Percentiles rank a stretch among this genome's conserved stretches.
phyloP scores from a whole-genome alignment of 176 grass and related monocot genomes.

The Aegilops sharonensis region DNA sequence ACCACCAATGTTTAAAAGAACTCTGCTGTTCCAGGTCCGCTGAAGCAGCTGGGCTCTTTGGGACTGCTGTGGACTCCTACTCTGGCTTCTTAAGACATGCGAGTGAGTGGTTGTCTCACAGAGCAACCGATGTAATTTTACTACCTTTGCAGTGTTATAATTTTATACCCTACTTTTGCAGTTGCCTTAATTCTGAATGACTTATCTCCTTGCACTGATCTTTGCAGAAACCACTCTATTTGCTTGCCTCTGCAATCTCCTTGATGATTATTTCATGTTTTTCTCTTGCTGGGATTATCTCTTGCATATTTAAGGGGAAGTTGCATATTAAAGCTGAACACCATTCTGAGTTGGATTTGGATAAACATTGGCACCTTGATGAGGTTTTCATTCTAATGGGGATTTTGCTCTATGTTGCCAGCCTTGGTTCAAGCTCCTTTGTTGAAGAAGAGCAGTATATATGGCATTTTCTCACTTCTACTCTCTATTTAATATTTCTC shows the following conservation, averaged over 20 bases:
- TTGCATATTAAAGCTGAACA: conserved; percentile 18
- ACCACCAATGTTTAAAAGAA: not conserved
- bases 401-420: conserved; percentile 58
- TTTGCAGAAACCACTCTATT: conserved; percentile 83
- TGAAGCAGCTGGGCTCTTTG: conserved; percentile 33
- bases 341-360: conserved; percentile 12
- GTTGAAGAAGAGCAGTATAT: conserved; percentile 99
- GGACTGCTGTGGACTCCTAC: conserved; percentile 53
- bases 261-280: conserved; percentile 74
- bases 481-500: conserved; percentile 84
- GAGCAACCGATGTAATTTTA: conserved; percentile 89
- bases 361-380: conserved; percentile 50
- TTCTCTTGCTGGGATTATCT: conserved; percentile 38
- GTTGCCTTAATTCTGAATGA: conserved; percentile 12
- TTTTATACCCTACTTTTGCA: conserved; percentile 9
- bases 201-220: conserved; percentile 10
- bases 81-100: conserved; percentile 70
- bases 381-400: conserved; percentile 71
- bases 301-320: conserved; percentile 39
- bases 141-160: conserved; percentile 30
- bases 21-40: conserved; percentile 42
- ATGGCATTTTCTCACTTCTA: conserved; percentile 87
- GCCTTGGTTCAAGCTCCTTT: conserved; percentile 88
- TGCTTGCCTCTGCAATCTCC: conserved; percentile 61
- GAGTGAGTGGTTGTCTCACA: conserved; percentile 96